Conservation (phyloP, 305 asterid genomes). For the Petunia hybrid region DNA sequence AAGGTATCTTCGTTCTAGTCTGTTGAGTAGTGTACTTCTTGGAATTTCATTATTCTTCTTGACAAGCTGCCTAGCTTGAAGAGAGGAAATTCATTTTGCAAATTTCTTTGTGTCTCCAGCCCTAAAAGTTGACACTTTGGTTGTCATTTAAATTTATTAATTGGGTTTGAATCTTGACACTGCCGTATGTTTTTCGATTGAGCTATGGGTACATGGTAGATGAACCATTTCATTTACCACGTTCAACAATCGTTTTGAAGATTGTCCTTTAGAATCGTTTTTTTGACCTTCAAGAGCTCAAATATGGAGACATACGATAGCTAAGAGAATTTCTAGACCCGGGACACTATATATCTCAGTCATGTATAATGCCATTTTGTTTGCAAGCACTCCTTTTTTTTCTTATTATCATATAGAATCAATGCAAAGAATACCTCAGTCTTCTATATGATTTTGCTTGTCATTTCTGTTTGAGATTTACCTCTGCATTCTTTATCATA, state of each 20-base stretch:
- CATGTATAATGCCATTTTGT: conserved; percentile 18
- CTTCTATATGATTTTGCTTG: conserved; percentile 1
- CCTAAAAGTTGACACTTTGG: not conserved
- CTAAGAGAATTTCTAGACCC: not conserved
- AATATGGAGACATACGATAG: not conserved
- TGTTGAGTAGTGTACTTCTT: conserved; percentile 8
- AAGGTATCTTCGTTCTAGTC: conserved; percentile 54
- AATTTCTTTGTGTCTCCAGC: not conserved
- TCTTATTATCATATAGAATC: not conserved
- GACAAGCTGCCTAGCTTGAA: conserved; percentile 3
- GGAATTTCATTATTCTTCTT: not conserved
- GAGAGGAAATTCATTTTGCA: conserved; percentile 25
- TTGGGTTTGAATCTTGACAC: not conserved
- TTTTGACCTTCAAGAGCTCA: conserved; percentile 27
- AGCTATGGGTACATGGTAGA: not conserved
- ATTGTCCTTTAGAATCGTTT: conserved; percentile 1
- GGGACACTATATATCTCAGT: not conserved
- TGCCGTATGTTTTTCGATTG: not conserved
- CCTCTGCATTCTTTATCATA: not conserved
- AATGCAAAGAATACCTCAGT: not conserved
- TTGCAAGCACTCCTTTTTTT: not conserved
- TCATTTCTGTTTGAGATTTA: not conserved
- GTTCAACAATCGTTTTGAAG: conserved; percentile 13
- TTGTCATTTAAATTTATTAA: not conserved
- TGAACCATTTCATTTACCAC: conserved; percentile 29